phyloP scores from a whole-genome alignment of 768 basidiomycete species.

The Sarcodon sp. region DNA sequence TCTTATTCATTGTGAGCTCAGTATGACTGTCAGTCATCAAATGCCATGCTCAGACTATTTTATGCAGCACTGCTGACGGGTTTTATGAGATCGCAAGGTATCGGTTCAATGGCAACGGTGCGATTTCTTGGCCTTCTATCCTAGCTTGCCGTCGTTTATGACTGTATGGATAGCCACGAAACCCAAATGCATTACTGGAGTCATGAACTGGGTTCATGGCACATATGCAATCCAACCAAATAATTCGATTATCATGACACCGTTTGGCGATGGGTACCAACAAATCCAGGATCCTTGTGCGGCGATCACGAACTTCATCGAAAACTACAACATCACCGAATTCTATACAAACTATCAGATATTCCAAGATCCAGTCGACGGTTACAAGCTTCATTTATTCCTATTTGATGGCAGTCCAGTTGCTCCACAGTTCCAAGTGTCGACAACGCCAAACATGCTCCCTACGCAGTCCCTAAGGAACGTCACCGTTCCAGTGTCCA shows the following conservation, averaged over 20 bases:
- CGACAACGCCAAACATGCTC: conserved; percentile 76
- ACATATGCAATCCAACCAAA: conserved; percentile 40
- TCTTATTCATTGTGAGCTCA: conserved; percentile 77
- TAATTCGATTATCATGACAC: conserved; percentile 67
- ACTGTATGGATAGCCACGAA: conserved; percentile 39
- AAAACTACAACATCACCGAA: conserved; percentile 71
- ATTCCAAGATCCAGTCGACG: conserved; percentile 45
- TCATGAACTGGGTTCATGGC: conserved; percentile 87
- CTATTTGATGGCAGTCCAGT: conserved; percentile 67
- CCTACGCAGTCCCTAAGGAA: conserved; percentile 61
- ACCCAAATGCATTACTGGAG: conserved; percentile 83
- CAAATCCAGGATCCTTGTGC: conserved; percentile 93
- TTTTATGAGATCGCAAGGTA: conserved; percentile 89
- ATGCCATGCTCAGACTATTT: background rate
- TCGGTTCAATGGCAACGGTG: conserved; percentile 81
- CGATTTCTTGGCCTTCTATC: conserved; percentile 5
- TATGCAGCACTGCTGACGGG: conserved; percentile 43
- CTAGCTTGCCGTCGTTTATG: background rate
- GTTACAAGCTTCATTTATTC: conserved; percentile 67
- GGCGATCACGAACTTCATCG: conserved; percentile 77
- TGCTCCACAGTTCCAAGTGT: conserved; percentile 54
- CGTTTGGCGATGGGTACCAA: conserved; percentile 83
- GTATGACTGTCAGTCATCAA: background rate
- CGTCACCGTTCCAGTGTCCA: conserved; percentile 18
- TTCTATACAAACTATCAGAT: conserved; percentile 57